Conservation (phyloP, 1,284 basidiomycete species). For the Ceratobasidium sp. region DNA sequence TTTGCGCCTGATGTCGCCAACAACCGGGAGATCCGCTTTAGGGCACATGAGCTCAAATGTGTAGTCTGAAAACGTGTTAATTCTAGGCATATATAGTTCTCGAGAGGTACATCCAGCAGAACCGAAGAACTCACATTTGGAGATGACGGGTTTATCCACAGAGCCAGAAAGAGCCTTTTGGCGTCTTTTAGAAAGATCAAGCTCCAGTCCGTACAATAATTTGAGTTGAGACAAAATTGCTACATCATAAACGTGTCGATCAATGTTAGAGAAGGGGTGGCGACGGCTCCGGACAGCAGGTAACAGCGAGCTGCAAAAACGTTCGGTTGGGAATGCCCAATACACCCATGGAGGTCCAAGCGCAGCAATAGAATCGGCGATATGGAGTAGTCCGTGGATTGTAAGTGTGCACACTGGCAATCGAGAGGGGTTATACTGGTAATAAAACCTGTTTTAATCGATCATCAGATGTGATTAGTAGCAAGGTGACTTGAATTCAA, state of each 20-base stretch:
- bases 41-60: neutral
- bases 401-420: slow-evolving; percentile 52
- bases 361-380: slow-evolving; percentile 48
- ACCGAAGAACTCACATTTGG: slow-evolving; percentile 1
- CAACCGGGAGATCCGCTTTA: slow-evolving; percentile 9
- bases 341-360: slow-evolving; percentile 54
- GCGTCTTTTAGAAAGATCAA: slow-evolving; percentile 14
- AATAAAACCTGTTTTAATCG: slow-evolving; percentile 50
- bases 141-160: neutral
- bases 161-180: slow-evolving; percentile 1
- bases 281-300: slow-evolving; percentile 36
- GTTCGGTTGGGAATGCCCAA: slow-evolving; percentile 54
- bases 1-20: neutral
- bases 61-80: slow-evolving; percentile 19
- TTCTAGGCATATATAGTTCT: slow-evolving; percentile 43
- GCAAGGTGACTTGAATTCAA: neutral
- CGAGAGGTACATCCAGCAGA: slow-evolving; percentile 4
- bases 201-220: slow-evolving; percentile 1
- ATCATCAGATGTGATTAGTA: no score
- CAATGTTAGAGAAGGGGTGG: slow-evolving; percentile 21
- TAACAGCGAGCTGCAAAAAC: slow-evolving; percentile 49
- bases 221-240: slow-evolving; percentile 29
- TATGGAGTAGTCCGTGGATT: slow-evolving; percentile 53
- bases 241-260: slow-evolving; percentile 12
- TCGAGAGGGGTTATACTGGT: slow-evolving; percentile 47